phyloP scores from a whole-genome alignment of 2,329 filamentous ascomycete species.

The Cordyceps militaris region DNA sequence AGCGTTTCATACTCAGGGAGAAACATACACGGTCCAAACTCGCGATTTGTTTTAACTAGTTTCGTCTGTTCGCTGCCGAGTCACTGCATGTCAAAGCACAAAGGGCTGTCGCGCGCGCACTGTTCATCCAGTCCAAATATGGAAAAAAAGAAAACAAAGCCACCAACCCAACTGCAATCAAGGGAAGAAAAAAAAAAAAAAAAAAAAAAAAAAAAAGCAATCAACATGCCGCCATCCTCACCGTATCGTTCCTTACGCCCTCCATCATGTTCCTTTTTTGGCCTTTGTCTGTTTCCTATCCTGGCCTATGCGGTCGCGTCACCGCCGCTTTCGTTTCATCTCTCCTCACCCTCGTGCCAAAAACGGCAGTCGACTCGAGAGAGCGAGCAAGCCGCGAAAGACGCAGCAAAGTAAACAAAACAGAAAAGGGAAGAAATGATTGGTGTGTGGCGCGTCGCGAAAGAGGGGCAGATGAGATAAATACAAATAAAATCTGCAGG shows the following conservation, averaged over 20 bases:
- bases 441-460: too few species aligned
- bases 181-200: not conserved
- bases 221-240: not conserved
- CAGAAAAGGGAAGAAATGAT: too few species aligned
- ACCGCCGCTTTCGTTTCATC: not conserved
- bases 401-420: not conserved
- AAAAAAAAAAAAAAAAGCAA: not conserved
- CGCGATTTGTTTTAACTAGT: too few species aligned
- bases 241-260: not conserved
- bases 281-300: not conserved
- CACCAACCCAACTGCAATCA: not conserved
- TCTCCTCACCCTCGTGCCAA: not conserved
- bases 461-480: too few species aligned
- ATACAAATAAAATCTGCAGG: too few species aligned
- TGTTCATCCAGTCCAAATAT: not conserved
- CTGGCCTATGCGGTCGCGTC: not conserved
- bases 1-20: too few species aligned
- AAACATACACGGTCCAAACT: too few species aligned
- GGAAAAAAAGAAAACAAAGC: not conserved
- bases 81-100: constrained; percentile 1
- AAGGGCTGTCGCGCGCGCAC: not conserved
- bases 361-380: not conserved
- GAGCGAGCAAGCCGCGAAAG: not conserved
- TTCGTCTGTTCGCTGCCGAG: too few species aligned
- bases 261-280: not conserved